Base-by-base conservation (phyloP, 768 basidiomycete genomes). In the Russula earlei region DNA sequence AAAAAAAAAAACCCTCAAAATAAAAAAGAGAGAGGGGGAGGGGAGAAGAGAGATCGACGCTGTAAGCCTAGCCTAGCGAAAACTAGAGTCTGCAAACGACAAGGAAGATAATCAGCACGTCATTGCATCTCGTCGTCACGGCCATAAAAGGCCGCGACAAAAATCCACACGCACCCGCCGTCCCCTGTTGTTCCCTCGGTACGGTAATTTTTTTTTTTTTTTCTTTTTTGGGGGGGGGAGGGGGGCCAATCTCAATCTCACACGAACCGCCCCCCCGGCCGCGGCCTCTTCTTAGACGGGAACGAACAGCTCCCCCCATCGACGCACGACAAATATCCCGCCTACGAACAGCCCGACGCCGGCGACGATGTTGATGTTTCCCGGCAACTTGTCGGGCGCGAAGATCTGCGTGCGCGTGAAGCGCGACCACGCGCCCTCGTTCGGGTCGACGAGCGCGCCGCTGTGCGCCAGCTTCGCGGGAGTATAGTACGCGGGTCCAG, bases 251-350 rank as follows among this genome's bases (percentile, higher is more conserved):
- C 4, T 24, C 41, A 42, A 20, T 20, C 40, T 11, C 6, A 19
- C 40, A 12, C 14, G 22, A 22, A 9, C 14, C 25, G 6, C 11
- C 7, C 19, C 9, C 34, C 49, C 15, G 17, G 7, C 10, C 19
- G 45, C 37, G 41, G 53, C 57, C 17, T 20, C 45, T 55, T 37
- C 54, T 71, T 68, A 86, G 25, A 78, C 80, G 42, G 85, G 85
- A 7, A 91, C 77, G 72, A 91, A 78, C 41, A 86, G 67, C 40
- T 85, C 86, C 11, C 90, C 90, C 78, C 85, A 95, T 40, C 80
- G 79, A 67, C 87, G 81, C 15, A 84, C 81, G 14, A 74, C 81
- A 42, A 82, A 68, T 54, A 91, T 82, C 3, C 87, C 86, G 27
- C 79, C 85, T 24, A 81, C 70, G 63, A 91, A 91, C 58, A 89